These are phyloP conservation scores for Hypocrella siamensis DNA, from an alignment of 2,329 filamentous ascomycete genomes.

Conservation along the genomic window DNA sequence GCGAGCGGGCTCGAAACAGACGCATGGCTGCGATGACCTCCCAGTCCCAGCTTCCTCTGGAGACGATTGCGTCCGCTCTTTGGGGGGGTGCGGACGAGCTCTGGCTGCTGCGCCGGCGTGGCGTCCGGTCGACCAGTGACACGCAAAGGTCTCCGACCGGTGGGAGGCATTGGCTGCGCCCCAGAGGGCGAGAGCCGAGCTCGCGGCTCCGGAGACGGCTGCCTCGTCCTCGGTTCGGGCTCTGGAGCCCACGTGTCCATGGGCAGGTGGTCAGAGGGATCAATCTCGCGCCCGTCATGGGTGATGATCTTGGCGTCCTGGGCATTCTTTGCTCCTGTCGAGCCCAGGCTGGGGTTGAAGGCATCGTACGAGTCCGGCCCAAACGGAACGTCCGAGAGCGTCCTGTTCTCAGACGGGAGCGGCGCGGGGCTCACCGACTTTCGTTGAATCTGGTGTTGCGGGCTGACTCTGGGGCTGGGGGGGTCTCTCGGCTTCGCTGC, in stretches of 20 bases:
- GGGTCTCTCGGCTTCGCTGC: conserved; percentile 12
- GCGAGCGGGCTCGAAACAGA: conserved; percentile 32
- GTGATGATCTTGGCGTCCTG: conserved; percentile 56
- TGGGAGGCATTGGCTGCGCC: conserved; percentile 34
- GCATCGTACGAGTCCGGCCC: conserved; percentile 62
- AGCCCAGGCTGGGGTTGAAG: conserved; percentile 43
- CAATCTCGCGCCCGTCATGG: conserved; percentile 60
- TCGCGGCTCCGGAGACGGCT: conserved; percentile 14
- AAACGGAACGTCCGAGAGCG: conserved; percentile 50
- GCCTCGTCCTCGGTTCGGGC: conserved; percentile 36
- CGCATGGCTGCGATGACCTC: conserved; percentile 17
- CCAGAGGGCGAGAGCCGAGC: conserved; percentile 33
- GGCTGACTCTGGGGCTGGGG: conserved; percentile 24
- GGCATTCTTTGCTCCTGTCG: conserved; percentile 28
- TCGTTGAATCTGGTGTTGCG: conserved; percentile 41
- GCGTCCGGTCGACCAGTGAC: conserved; percentile 34
- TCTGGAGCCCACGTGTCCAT: conserved; percentile 66
- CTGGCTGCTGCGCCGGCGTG: conserved; percentile 18
- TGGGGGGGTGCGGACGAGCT: conserved; percentile 16
- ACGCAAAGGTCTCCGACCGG: conserved; percentile 35
- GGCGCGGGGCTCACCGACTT: conserved; percentile 65
- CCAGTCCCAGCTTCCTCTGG: conserved; percentile 43
- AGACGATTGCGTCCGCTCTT: conserved; percentile 38
- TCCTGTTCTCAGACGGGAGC: conserved; percentile 28
- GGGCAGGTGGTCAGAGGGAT: conserved; percentile 67